Evolutionary conservation across 2,329 filamentous ascomycete species (phyloP), one percentile per base, ranked within the genome.

Genomic region (Botryotinia calthae): DNA sequence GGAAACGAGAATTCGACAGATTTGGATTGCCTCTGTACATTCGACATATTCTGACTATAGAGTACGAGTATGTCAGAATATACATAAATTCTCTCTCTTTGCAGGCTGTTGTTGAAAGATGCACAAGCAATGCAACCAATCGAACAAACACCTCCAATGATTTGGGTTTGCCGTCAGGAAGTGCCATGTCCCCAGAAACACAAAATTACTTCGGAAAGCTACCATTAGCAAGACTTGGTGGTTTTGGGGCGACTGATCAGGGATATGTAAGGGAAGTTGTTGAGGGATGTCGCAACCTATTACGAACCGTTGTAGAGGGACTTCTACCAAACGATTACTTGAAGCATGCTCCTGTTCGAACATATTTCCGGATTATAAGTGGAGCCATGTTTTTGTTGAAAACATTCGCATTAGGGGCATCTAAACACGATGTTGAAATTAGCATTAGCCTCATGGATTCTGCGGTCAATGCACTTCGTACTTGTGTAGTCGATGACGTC

Each of bases 1-100:
- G 95, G 93, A 91, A 89, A 82, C 87, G 86, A 59, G 92, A 95
- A 74, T 95, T 98, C 79, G 92, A 97, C 77, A 87, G 89, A n/a
- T 91, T 93, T 78, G 87, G 88, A 72, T 85, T 92, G 70, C 90
- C 90, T 3, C 87, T 84, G 34, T 91, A 87, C 75, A 90, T 90
- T 76, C 84, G 87, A 44, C 90, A 94, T 80, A 95, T 98, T 73
- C 85, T 99, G 44, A 91, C 90, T 12, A 98, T 98, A 76, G 96
- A 99, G 83, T 98, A 96, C 79, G 94, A 98, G 79, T 98, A 98
- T 80, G 94, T 95, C 40, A 89, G 95, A 79, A 92, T 98, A 68
- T 98, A 98, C 80, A 88, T 98, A 83, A 98, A 98, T 81, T 97
- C 95, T 0, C 86, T 99, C 2, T 95, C 95, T 2, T 85, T 99